Conservation (phyloP, 2,329 filamentous ascomycete species). For the Hypomyces perniciosus region DNA sequence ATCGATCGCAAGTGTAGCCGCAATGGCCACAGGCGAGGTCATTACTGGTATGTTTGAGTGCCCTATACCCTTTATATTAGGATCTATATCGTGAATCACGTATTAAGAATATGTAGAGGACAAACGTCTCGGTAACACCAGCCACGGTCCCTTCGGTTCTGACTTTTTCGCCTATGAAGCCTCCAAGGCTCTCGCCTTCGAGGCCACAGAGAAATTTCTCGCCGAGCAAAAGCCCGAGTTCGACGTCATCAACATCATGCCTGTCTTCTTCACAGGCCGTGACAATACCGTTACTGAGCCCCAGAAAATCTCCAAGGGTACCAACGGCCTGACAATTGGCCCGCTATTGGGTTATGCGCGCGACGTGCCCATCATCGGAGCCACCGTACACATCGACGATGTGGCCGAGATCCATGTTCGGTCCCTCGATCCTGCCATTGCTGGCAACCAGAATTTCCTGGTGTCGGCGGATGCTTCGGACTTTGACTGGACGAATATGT, state of each 20-base stretch:
- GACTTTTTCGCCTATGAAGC: slow-evolving; percentile 30
- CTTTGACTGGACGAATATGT: neutral
- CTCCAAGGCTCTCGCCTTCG: slow-evolving; percentile 30
- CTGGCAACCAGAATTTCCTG: slow-evolving; percentile 9
- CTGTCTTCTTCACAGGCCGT: slow-evolving; percentile 31
- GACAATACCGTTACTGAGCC: slow-evolving; percentile 24
- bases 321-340: slow-evolving; percentile 29
- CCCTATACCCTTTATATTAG: neutral
- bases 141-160: slow-evolving; percentile 22
- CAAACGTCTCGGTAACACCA: neutral
- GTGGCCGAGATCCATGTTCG: slow-evolving; percentile 13
- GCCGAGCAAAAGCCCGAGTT: slow-evolving; percentile 27
- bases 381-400: slow-evolving; percentile 14
- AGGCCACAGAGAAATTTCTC: slow-evolving; percentile 29
- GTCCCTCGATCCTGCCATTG: slow-evolving; percentile 3
- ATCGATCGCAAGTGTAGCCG: slow-evolving; percentile 14
- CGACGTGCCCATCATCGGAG: slow-evolving; percentile 20
- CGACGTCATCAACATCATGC: slow-evolving; percentile 31
- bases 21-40: neutral
- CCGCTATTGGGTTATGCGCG: slow-evolving; percentile 26
- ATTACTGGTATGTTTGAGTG: slow-evolving; percentile 6
- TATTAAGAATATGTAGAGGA: neutral
- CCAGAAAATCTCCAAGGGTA: slow-evolving; percentile 20
- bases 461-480: neutral
- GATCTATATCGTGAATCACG: neutral